Evolutionary conservation across 208 protist species (phyloP), one percentile per base, ranked within the genome.

Genomic region (Crithidia sp.): DNA sequence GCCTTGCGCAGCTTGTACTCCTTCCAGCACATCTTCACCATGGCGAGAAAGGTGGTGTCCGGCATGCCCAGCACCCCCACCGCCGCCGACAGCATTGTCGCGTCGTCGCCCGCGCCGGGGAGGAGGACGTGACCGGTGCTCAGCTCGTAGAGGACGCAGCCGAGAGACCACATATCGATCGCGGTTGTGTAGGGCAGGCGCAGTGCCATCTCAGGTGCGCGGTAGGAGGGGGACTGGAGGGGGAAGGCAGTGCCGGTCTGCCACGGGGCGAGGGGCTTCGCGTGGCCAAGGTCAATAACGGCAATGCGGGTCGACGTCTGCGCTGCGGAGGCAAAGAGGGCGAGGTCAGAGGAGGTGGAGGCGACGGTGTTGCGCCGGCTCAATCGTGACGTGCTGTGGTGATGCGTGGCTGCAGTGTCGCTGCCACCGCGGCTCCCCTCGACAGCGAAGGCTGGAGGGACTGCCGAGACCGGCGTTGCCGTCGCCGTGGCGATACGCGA

Each of bases 251-350:
- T 98, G n/a, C 93, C 82, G 47, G 82, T 87, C 58, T 98, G 71
- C 13, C 86, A 81, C 4, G 71, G 71, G 45, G 94, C 81, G 28
- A 79, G 53, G 41, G 41, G 61, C 65, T 95, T 98, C 7, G 95
- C 88, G 55, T 87, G 92, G 61, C 98, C 97, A 83, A 99, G 99
- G 77, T 99, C 98, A 53, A 99, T 98, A 13, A 99, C 59, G 65
- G 98, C 98, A 58, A 99, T 55, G 12, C 65, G 74, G 0, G 67
- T 73, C 12, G 74, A 53, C 37, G 74, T 70, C 45, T 47, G 4
- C n/a, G 39, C 16, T 44, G 47, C n/a, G 39, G 73, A 43, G 12
- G 45, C 43, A 14, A 43, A 37, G 36, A 17, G 12, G 55, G 56
- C n/a, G 19, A 41, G 10, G 54, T 39, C 52, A 19, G 19, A 36